Base-by-base conservation (phyloP, 2,329 filamentous ascomycete species). In the Eurotiales sp. region DNA sequence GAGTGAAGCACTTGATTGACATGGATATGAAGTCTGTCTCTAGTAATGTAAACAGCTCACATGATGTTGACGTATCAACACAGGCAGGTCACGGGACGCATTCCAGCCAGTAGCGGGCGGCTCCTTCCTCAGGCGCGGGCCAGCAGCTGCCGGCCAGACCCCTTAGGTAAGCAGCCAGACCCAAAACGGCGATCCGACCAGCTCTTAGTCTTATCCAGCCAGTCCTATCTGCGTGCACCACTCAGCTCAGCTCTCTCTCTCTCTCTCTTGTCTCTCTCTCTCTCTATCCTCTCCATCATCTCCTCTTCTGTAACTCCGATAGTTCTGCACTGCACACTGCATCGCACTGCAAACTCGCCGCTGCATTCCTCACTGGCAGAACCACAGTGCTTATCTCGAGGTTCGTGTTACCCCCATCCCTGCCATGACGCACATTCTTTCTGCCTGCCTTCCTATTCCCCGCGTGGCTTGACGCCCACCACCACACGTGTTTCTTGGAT, bases 301-400 rank as follows among this genome's bases (percentile, higher is more conserved):
- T 30, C 21, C n/a, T n/a, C n/a, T n/a, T n/a, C n/a, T n/a, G n/a
- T n/a, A n/a, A n/a, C n/a, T n/a, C n/a, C n/a, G n/a, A n/a, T n/a
- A n/a, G 23, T 30, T n/a, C 15, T 8, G 17, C 6, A 15, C 41
- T 25, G 17, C 17, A 14, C 22, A 19, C 15, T 14, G 14, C 8
- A 17, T 10, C 3, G 4, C 15, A 23, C 12, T 15, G 14, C 19
- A 30, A n/a, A 40, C 11, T 19, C 8, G 8, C 10, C 19, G 19
- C 30, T 50, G 47, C 47, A 15, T 50, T 29, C 25, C 47, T 37
- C 45, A n/a, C 17, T n/a, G n/a, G n/a, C n/a, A n/a, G n/a, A n/a
- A n/a, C n/a, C n/a, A n/a, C n/a, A n/a, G n/a, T n/a, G n/a, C 52
- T 54, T 54, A 50, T 54, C 49, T 44, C 42, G 52, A 54, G 52